Evolutionary conservation across 1,284 basidiomycete genomes (phyloP).

Genomic region (Apiotrichum brassicae): DNA sequence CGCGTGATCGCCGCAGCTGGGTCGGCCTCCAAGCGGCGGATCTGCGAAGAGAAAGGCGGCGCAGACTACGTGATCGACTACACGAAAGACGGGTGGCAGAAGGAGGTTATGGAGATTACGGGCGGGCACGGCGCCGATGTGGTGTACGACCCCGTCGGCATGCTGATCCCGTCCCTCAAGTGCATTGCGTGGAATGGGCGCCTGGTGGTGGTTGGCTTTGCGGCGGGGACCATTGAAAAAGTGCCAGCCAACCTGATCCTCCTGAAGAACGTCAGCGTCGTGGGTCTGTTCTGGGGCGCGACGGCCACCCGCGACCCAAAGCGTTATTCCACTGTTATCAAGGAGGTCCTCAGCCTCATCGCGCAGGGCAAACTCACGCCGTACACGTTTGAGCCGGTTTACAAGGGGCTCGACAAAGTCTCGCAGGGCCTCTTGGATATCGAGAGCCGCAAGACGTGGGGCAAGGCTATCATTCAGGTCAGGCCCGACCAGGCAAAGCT

Average conservation of each 20-base stretch:
- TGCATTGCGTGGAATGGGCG: slow-evolving; percentile 93
- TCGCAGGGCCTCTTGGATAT: slow-evolving; percentile 51
- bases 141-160: slow-evolving; percentile 78
- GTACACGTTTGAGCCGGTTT: slow-evolving; percentile 66
- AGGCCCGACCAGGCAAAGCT: no score
- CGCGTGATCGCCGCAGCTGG: slow-evolving; percentile 50
- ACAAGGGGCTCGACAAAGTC: slow-evolving; percentile 64
- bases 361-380: slow-evolving; percentile 57
- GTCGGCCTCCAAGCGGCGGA: slow-evolving; percentile 42
- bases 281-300: slow-evolving; percentile 79
- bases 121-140: slow-evolving; percentile 75
- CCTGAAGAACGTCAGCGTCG: slow-evolving; percentile 74
- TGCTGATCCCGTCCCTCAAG: slow-evolving; percentile 54
- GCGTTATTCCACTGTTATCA: background rate
- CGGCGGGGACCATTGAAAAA: slow-evolving; percentile 81
- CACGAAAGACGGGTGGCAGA: slow-evolving; percentile 46
- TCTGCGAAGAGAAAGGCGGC: slow-evolving; percentile 36
- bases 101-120: slow-evolving; percentile 58
- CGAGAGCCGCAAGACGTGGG: slow-evolving; percentile 79
- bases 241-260: slow-evolving; percentile 83
- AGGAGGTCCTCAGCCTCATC: background rate
- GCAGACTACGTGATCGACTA: slow-evolving; percentile 48
- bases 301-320: slow-evolving; percentile 56
- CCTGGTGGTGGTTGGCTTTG: slow-evolving; percentile 85
- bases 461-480: slow-evolving; percentile 70